A percentile compares a stretch with the other conserved stretches of the same genome.
Conservation (phyloP, 169 alveolate genomes). For the Plasmodium cynomolgi region DNA sequence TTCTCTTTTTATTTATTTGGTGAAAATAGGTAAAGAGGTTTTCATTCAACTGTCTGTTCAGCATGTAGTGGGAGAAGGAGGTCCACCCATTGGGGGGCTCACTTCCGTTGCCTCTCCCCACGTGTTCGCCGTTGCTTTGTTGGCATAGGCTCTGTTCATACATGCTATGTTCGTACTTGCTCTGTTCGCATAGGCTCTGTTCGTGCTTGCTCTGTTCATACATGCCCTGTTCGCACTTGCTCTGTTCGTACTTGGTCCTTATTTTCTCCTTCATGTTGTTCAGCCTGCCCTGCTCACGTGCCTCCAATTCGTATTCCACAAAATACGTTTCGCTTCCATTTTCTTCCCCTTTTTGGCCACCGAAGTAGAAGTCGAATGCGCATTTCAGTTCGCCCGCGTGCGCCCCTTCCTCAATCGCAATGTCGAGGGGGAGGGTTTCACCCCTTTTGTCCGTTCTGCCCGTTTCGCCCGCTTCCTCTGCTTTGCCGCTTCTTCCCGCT, state of each 20-base stretch:
- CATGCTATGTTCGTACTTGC: background rate
- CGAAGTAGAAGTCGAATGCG: slow-evolving; percentile 53
- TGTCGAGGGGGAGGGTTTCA: background rate
- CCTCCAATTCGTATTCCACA: background rate
- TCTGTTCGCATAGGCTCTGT: too few relatives aligned
- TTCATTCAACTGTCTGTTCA: slow-evolving; percentile 59
- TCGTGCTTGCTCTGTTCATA: too few relatives aligned
- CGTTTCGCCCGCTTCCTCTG: too few relatives aligned
- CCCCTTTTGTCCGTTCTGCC: background rate
- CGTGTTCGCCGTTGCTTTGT: background rate
- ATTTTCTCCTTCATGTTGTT: slow-evolving; percentile 25
- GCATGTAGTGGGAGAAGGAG: slow-evolving; percentile 35
- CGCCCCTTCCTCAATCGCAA: slow-evolving; percentile 4
- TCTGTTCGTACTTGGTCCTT: slow-evolving; percentile 11
- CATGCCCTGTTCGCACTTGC: background rate
- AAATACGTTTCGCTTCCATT: background rate
- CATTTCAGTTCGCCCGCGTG: slow-evolving; percentile 5
- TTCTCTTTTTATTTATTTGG: slow-evolving; percentile 59
- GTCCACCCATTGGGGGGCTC: background rate
- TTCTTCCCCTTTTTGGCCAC: background rate
- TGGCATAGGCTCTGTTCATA: too few relatives aligned
- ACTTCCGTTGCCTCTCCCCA: background rate
- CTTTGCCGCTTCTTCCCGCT: too few relatives aligned
- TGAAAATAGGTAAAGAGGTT: slow-evolving; percentile 62
- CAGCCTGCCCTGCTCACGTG: slow-evolving; percentile 14